Evolutionary conservation across 2,329 filamentous ascomycete genomes (phyloP), one percentile per base, ranked within the genome.

Genomic region (Penicillium sclerotigenum): DNA sequence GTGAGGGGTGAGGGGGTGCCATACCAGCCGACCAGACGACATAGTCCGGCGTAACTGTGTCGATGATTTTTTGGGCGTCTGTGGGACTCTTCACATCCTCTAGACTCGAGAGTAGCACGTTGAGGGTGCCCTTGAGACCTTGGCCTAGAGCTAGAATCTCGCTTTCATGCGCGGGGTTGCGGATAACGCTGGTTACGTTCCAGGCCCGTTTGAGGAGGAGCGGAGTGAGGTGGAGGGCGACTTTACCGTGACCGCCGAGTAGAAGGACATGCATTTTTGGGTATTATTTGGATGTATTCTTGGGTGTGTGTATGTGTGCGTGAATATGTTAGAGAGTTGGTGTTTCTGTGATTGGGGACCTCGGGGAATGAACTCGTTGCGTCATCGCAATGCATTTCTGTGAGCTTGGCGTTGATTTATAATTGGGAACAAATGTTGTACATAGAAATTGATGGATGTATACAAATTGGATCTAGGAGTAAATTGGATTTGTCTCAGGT

Each of bases 161-260:
- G 4, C 78, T 69, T 41, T 82, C 80, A 63, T 94, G 90, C 0
- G 85, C 84, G n/a, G 83, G 77, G 60, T 85, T 83, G 66, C 90
- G 88, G 71, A 95, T 87, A 58, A 94, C 78, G 70, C 87, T 90
- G 57, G 88, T 91, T 52, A 95, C 87, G 62, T 83, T 84, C 87
- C 89, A 93, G 33, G 83, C 84, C 62, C 86, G 84, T 48, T 85
- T 80, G 40, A 94, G 83, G 8, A 95, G 84, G 57, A 92, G 81
- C 1, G 88, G 88, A 9, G 90, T 94, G 37, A 94, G 81, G 41
- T 87, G 76, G 56, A 89, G 84, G 62, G 89, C 83, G 57, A 94
- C 75, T 71, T 91, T 90, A 76, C 90, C 90, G 77, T 92, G 89
- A 66, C 90, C 90, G 67, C 90, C 90, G 60, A 94, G 83, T 62